Base-by-base conservation (phyloP, 352 stramenopile species). In the Phytophthora lateralis region DNA sequence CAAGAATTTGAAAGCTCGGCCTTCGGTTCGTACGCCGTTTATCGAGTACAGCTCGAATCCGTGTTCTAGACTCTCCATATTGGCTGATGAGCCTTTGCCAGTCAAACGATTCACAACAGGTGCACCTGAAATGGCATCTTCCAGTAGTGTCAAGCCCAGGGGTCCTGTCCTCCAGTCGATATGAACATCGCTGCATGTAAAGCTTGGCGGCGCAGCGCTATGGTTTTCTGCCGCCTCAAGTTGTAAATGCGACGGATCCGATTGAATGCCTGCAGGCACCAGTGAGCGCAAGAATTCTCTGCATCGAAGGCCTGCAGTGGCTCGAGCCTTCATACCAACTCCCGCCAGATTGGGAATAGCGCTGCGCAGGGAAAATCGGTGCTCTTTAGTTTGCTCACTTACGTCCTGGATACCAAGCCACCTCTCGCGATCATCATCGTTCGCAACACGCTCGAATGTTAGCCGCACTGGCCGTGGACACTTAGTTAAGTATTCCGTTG, bases 101-200 rank as follows among this genome's bases (percentile, higher is more conserved):
- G 82, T 91, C 46, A 91, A 72, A 12, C 82, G 80, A 50, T 84
- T 85, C 50, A 91, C 78, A 8, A 80, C n/a, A 11, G 78, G 61
- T 30, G 75, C 63, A 1, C 76, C 75, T 9, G 76, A 80, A 44
- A 83, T 78, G 29, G 66, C 48, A 27, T 89, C 80, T 44, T 87
- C 69, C 18, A 78, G 35, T 4, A 91, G 59, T 14, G 80, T 84
- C 30, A 91, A 39, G 0, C 82, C 82, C 1, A 91, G 59, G 9
- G 78, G 65, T 0, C 76, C 80, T 0, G 64, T 35, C 9, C 52
- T 63, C 82, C 82, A 91, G 44, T 85, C 63, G 30, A 91, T 71
- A 24, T 86, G 27, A 11, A 89, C 56, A 10, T 76, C 49, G 7
- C 26, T 18, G 18, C 43, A 38, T 11, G 5, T 41, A 17, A 32